phyloP scores from a whole-genome alignment of 148 eudicot species.

The Rhododendron henanense region DNA sequence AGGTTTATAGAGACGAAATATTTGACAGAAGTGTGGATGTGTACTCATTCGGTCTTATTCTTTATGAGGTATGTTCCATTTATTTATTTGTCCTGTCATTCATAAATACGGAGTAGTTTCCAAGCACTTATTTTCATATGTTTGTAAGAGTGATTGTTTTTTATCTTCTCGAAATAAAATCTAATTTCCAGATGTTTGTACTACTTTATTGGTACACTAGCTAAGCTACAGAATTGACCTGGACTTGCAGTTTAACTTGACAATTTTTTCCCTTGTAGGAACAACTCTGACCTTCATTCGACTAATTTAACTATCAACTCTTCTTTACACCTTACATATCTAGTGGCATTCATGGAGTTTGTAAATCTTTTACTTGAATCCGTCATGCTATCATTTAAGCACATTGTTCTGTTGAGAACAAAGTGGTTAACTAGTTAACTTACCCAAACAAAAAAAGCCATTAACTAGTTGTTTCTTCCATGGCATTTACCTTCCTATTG shows the following conservation, averaged over 20 bases:
- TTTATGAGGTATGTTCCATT: constrained; percentile 71
- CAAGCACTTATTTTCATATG: background rate
- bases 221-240: background rate
- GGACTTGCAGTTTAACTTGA: background rate
- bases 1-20: constrained; percentile 69
- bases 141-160: background rate
- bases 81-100: background rate
- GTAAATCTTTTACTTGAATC: background rate
- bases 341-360: background rate
- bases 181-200: background rate
- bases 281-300: background rate
- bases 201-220: background rate
- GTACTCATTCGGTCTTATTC: constrained; percentile 79
- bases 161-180: background rate
- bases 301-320: background rate
- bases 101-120: background rate
- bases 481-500: background rate
- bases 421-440: background rate
- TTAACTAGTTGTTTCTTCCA: background rate
- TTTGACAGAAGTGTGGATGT: constrained; percentile 91
- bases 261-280: background rate
- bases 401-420: background rate
- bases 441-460: background rate
- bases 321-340: background rate
- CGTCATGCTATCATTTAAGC: background rate